Evolutionary conservation across 108 stramenopile species (phyloP), one percentile per base, ranked within the genome.

Genomic region (Cyclostephanos invisitatus): DNA sequence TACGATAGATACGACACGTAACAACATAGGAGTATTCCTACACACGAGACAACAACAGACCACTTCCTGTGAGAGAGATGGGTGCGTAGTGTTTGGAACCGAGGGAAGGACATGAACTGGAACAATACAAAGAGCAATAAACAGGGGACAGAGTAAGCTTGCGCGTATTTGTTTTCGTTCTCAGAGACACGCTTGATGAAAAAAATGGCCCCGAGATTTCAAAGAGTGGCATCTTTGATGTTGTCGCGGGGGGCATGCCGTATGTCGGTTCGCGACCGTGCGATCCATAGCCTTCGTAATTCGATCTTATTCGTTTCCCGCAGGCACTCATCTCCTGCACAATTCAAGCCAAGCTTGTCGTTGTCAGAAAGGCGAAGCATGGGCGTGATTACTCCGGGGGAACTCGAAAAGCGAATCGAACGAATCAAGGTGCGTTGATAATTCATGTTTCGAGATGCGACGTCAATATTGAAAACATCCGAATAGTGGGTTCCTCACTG

Each of bases 381-480:
- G 40, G 60, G 65, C 18, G 65, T 71, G 0, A 78, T 67, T 36
- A 67, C 57, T 51, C 54, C 64, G 0, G 65, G 67, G 53, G 77
- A 78, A 20, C 48, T 78, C 28, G 70, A 78, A 48, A 71, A 67
- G 58, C 46, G 66, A 38, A 67, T 78, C 40, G 70, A 70, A 54
- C 57, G 68, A 65, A 64, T 78, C 18, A 67, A 64, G 77, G 77
- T 78, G 15, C 4, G 70, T 63, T 27, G 29, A 1, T 8, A 29
- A 11, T 17, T 51, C 20, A 32, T 67, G 1, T 0, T 47, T 21
- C n/a, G 2, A 22, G 8, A 36, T 38, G 22, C 1, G 21, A 7
- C 9, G 17, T 37, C 56, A 47, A 27, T 55, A 58, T 69, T 44
- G 56, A 21, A 14, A 11, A 68, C n/a, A n/a, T n/a, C n/a, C n/a